A percentile compares a stretch with the other conserved stretches of the same genome.
phyloP scores from a whole-genome alignment of 192 early-diverging fungal species.

The Coemansia biformis region DNA sequence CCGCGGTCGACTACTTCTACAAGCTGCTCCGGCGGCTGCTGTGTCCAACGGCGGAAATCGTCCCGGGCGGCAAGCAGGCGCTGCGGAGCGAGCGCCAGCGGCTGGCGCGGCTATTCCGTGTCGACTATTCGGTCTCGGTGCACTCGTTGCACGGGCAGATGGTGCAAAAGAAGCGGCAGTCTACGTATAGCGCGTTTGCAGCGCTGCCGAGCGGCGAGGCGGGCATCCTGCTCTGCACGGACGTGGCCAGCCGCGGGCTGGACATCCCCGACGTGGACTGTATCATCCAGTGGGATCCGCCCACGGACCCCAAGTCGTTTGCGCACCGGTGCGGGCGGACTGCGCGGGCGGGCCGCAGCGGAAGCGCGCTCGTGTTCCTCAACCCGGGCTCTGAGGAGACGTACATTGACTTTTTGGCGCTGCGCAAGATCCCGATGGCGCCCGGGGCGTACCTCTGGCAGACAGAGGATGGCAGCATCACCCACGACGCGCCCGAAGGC shows the following conservation, averaged over 20 bases:
- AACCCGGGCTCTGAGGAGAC: conserved; percentile 78
- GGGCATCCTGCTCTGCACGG: conserved; percentile 86
- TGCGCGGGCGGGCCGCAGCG: conserved; percentile 78
- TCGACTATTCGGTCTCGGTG: conserved; percentile 21
- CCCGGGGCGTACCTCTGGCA: conserved; percentile 50
- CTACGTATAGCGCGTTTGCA: conserved; percentile 72
- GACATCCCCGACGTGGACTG: conserved; percentile 95
- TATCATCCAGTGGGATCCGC: conserved; percentile 92
- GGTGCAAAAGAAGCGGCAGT: conserved; percentile 79
- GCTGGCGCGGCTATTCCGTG: conserved; percentile 9
- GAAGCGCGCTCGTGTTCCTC: conserved; percentile 83
- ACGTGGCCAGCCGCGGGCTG: conserved; percentile 91
- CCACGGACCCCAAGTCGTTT: conserved; percentile 93
- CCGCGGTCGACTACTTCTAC: conserved; percentile 93
- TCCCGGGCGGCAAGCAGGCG: conserved; percentile 37
- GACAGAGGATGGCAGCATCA: conserved; percentile 22
- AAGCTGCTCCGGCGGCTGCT: conserved; percentile 51
- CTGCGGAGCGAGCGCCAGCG: conserved; percentile 22
- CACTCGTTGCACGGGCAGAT: conserved; percentile 88
- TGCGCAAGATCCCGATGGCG: conserved; percentile 84
- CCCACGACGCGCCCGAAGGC: conserved; percentile 21
- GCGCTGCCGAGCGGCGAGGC: conserved; percentile 57
- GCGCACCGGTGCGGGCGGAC: conserved; percentile 93
- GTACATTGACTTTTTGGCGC: conserved; percentile 79
- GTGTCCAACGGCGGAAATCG: conserved; percentile 10